Evolutionary conservation across 1,284 basidiomycete species (phyloP), one percentile per base, ranked within the genome.

Genomic region (Sutorius eximius): DNA sequence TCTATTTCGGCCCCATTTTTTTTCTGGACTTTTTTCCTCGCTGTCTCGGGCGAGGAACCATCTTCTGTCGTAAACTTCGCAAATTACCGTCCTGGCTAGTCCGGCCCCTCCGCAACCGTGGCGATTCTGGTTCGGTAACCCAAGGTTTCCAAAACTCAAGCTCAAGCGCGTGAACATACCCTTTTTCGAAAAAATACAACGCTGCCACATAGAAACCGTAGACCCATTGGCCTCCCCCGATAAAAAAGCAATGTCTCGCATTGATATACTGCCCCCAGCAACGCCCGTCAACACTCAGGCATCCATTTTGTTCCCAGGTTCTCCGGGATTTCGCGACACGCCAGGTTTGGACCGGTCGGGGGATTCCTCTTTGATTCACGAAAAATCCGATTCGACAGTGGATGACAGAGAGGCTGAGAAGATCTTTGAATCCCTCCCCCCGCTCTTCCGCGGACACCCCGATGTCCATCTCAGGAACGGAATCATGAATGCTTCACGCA

Each of bases 401-500:
- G 61, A 62, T 51, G 68, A 70, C 34, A 59, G 48, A 53, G 73
- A 69, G 50, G 68, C 65, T 38, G 70, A 71, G 45, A 63, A 67
- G 48, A 73, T 82, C n/a, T 85, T 89, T 64, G 76, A 82, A 9
- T 77, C 75, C 13, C 75, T 92, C 8, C 87, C 89, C 9, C 81
- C 85, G 30, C 78, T 93, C 42, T 71, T 78, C 60, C 75, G 76
- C 57, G 89, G 89, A 20, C 86, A 87, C 61, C 78, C 86, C 45
- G 85, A 89, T 52, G 68, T 86, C 24, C 86, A 91, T 68, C 79
- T 93, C 51, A 78, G 87, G 51, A 81, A 82, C 57, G 87, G 88
- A 15, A 82, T 93, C 57, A 83, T 89, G 73, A 77, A 79, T 33
- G 84, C 88, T 1, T 75, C 79, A 12, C 74, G 74, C 47, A 74